Evolutionary conservation across 208 protist species (phyloP).

Genomic region (Crithidia expoeki): DNA sequence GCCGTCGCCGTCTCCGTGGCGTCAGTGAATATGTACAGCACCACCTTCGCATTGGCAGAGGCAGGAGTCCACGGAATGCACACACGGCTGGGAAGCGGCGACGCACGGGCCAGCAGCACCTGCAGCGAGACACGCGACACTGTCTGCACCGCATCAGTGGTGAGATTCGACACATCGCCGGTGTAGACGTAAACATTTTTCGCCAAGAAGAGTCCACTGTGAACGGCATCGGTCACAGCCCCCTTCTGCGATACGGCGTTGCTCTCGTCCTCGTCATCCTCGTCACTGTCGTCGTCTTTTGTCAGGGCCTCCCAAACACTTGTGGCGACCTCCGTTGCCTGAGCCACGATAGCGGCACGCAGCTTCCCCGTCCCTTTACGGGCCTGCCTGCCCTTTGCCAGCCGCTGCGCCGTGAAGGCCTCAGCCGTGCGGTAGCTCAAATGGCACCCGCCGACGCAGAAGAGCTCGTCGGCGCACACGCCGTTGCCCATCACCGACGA

Average conservation of each 20-base stretch:
- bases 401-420: constrained; percentile 19
- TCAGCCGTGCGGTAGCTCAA: constrained; percentile 62
- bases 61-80: constrained; percentile 40
- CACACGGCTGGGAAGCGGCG: constrained; percentile 52
- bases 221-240: constrained; percentile 4
- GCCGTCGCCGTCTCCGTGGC: background rate
- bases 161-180: constrained; percentile 29
- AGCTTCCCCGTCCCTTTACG: constrained; percentile 32
- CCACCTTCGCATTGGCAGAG: constrained; percentile 10
- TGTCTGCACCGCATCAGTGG: constrained; percentile 14
- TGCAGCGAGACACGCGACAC: constrained; percentile 22
- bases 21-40: constrained; percentile 41
- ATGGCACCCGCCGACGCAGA: constrained; percentile 70
- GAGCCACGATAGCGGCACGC: constrained; percentile 15
- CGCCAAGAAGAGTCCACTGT: constrained; percentile 30
- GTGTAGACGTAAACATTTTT: constrained; percentile 58
- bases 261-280: constrained; percentile 17
- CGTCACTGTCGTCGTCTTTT: constrained; percentile 28
- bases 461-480: constrained; percentile 68
- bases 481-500: constrained; percentile 44
- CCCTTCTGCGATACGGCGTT: constrained; percentile 13
- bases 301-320: constrained; percentile 32
- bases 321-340: constrained; percentile 27
- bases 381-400: constrained; percentile 14
- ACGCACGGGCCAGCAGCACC: constrained; percentile 46